These are phyloP conservation scores for Balamuthia mandrillaris DNA, from an alignment of 208 protist species.

Conservation along the genomic window DNA sequence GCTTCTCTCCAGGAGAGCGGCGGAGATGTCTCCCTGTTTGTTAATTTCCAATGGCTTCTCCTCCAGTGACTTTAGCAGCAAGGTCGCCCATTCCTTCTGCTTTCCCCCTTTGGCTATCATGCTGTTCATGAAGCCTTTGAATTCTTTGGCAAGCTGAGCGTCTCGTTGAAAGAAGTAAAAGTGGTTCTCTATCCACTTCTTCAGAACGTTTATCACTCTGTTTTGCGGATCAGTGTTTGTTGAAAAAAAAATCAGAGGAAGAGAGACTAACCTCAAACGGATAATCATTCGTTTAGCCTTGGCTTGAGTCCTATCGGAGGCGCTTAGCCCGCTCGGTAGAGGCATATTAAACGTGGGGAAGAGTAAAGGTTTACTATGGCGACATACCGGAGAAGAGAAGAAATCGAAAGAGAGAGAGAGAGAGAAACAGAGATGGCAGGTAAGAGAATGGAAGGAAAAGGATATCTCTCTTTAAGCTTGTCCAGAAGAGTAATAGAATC, in stretches of 20 bases:
- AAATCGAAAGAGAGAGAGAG: no score
- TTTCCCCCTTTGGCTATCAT: neutral
- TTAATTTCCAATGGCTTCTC: neutral
- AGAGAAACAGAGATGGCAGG: no score
- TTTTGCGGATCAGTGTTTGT: no score
- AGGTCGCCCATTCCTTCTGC: neutral
- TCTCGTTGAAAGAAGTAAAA: conserved; percentile 23
- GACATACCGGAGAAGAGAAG: no score
- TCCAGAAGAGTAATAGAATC: neutral
- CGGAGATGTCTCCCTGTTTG: neutral
- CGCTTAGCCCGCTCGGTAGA: no score
- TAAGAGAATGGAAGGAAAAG: no score
- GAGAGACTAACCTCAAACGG: no score
- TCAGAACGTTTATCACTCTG: conserved; percentile 1
- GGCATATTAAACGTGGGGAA: no score
- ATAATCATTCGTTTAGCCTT: no score
- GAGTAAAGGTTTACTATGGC: no score
- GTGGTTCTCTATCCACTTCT: conserved; percentile 21
- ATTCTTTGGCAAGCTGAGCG: neutral
- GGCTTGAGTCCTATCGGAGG: no score
- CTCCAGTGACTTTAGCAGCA: neutral
- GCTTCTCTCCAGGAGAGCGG: neutral
- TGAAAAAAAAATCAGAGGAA: no score
- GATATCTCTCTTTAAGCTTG: neutral
- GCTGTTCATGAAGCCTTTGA: neutral